Base-by-base conservation (phyloP, 192 early-diverging fungal genomes). In the Spinellus fusiger region DNA sequence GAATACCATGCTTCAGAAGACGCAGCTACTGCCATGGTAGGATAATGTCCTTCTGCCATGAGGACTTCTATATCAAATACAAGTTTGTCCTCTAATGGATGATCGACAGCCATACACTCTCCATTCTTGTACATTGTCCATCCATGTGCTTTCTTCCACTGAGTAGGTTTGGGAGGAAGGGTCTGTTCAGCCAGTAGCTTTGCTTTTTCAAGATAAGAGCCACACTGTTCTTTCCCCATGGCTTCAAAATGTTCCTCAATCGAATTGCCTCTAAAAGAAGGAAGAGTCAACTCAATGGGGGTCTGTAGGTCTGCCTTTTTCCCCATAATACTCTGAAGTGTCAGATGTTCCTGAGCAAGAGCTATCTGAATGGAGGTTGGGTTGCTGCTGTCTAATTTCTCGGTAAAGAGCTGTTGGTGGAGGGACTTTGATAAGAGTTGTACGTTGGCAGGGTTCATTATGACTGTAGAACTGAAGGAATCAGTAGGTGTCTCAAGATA, bases 1-100 rank as follows among this genome's bases (percentile, higher is more conserved):
- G 83, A 73, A 68, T 97, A 98, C 96, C 96, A 98, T 5, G 82
- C 81, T 18, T 76, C 68, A 8, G 61, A 54, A 0, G 92, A 90
- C 16, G 77, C 78, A 0, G 93, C 96, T 3, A 80, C 78, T 0
- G 96, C 96, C 59, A 98, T 76, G 4, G 90, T 76, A 15, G 96
- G 89, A 37, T 79, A 91, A 27, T 81, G 85, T 25, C 86, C 82
- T 26, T 88, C 70, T 9, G 68, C 72, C 3, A 84, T 80, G 7
- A 94, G 59, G 0, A 87, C 84, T 73, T 98, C 94, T 4, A 90
- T 86, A 70, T 95, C 95, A 73, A 97, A 92, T 13, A 90, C 86
- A 49, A 97, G 64, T 7, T 76, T 76, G 25, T 82, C 80, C 29
- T 89, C 91, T 16, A 59, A 58, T 1, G 86, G 83, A 32, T 74